These are phyloP conservation scores for Amanita rubescens DNA, from an alignment of 768 basidiomycete genomes.

Conservation along the genomic window DNA sequence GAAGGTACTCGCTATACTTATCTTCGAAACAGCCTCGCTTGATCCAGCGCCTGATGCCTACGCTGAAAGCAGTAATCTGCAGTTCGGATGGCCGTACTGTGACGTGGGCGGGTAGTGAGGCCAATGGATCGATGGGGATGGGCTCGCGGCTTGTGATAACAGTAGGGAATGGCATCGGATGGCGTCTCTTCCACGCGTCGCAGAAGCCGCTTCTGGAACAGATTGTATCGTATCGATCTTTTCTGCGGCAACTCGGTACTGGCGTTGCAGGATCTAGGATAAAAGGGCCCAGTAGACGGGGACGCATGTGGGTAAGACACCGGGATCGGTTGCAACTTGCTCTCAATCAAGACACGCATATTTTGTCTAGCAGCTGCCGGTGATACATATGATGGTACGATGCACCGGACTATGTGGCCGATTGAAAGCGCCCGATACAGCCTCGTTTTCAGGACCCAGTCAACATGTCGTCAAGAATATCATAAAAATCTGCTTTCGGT, in stretches of 20 bases:
- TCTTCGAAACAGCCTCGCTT: conserved; percentile 74
- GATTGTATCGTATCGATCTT: conserved; percentile 32
- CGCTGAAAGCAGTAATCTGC: conserved; percentile 35
- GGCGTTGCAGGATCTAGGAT: conserved; percentile 52
- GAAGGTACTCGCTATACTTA: conserved; percentile 48
- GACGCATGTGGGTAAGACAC: conserved; percentile 45
- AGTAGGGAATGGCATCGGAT: conserved; percentile 38
- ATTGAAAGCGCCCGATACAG: conserved; percentile 1
- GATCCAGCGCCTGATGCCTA: conserved; percentile 62
- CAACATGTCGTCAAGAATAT: conserved; percentile 24
- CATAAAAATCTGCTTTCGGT: conserved; percentile 3
- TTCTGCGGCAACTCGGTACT: conserved; percentile 20
- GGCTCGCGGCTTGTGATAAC: conserved; percentile 29
- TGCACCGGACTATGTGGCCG: background rate
- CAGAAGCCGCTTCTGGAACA: conserved; percentile 48
- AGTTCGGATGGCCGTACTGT: conserved; percentile 27
- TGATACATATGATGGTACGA: conserved; percentile 10
- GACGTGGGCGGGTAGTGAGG: conserved; percentile 18
- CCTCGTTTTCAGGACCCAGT: conserved; percentile 31
- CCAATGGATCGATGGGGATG: conserved; percentile 11
- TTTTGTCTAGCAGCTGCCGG: conserved; percentile 26
- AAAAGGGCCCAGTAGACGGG: conserved; percentile 28
- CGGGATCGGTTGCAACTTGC: conserved; percentile 33
- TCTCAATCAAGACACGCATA: conserved; percentile 36
- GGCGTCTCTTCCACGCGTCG: conserved; percentile 34